Evolutionary conservation across 805 yeast species (phyloP).

Genomic region (Peterozyma xylosa): DNA sequence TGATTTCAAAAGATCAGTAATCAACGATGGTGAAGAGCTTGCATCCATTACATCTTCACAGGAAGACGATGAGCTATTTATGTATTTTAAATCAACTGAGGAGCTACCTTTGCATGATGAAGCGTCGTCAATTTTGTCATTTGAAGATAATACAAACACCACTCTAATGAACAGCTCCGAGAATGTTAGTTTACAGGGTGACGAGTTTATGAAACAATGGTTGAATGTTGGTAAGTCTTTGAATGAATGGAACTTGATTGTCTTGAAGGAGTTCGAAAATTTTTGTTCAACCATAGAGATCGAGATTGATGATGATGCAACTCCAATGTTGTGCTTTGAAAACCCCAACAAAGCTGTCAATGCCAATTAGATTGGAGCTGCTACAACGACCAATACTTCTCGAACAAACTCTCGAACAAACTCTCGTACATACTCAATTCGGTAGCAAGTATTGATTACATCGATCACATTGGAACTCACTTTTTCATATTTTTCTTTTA

Average conservation of each 20-base stretch:
- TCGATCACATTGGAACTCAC: no score
- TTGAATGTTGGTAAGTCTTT: conserved; percentile 31
- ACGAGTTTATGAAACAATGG: no score
- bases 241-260: conserved; percentile 42
- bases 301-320: conserved; percentile 1
- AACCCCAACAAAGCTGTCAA: conserved; percentile 7
- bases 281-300: conserved; percentile 2
- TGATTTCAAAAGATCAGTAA: no score
- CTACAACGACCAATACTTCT: no score
- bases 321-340: conserved; percentile 7
- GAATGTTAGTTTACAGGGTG: conserved; percentile 12
- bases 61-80: conserved; percentile 9
- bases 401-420: no score
- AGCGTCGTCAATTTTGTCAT: no score
- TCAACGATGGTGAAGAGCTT: no score
- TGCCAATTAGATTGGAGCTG: conserved; percentile 2
- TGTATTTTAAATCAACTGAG: background rate
- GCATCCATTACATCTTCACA: background rate
- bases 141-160: background rate
- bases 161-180: conserved; percentile 3
- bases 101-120: background rate
- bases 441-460: no score
- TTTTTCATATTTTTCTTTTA: no score
- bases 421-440: no score
- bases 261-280: conserved; percentile 31